Evolutionary conservation across 2,329 filamentous ascomycete species (phyloP), one percentile per base, ranked within the genome.

Genomic region (Helotiales sp.): DNA sequence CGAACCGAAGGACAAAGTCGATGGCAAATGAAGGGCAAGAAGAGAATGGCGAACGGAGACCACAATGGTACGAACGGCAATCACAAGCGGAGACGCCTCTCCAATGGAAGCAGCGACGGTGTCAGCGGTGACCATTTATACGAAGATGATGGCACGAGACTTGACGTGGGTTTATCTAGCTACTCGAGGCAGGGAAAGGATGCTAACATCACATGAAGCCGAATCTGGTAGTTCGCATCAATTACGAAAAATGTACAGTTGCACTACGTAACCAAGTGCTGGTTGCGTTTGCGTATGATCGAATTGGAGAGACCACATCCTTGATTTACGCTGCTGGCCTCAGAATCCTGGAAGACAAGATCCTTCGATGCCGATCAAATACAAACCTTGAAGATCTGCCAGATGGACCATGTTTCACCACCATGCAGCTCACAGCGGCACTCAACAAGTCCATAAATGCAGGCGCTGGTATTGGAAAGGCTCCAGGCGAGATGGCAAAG

Each of bases 241-340:
- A 97, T 76, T 90, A 93, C 75, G 91, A 94, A 64, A 96, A 95
- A 78, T 92, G 93, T 67, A 83, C 90, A 6, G 92, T 97, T 10
- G 89, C 92, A 59, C 83, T 97, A 70, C 92, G 95, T 65, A 97
- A 93, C 74, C 86, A 90, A 70, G 87, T 89, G 22, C 87, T 98
- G 2, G 87, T 90, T 61, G 84, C 88, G n/a, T 86, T 93, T 65
- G 93, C 89, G 0, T 85, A 89, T 61, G 87, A 91, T 62, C 84
- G 86, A 34, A 85, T 96, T 22, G 92, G 93, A 52, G 84, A 89
- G 47, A 88, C 86, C 1, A 96, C 94, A 0, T 89, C 91, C 0
- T 85, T 90, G 67, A 88, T 98, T 1, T 98, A 97, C 76, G 87
- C 87, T 43, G 86, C 89, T 15, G 83, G 96, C 20, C 83, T 98